phyloP scores from a whole-genome alignment of 768 basidiomycete genomes.

The Russula compacta region DNA sequence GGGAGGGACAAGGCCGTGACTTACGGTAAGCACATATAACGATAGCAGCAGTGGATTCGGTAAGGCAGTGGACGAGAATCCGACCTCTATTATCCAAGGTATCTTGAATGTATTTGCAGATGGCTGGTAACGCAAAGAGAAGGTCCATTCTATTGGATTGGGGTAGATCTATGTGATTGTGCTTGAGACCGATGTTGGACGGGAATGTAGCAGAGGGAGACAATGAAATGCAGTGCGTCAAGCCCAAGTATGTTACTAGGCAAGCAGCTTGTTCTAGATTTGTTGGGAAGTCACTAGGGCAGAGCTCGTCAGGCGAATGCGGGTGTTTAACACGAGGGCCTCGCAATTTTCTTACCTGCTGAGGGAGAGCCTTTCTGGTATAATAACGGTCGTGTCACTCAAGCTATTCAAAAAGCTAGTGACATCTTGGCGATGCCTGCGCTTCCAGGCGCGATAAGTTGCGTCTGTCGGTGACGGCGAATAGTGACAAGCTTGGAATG shows the following conservation, averaged over 20 bases:
- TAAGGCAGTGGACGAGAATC: conserved; percentile 45
- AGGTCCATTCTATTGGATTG: conserved; percentile 33
- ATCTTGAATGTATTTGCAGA: conserved; percentile 38
- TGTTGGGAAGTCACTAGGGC: conserved; percentile 45
- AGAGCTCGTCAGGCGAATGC: not conserved
- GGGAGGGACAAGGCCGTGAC: conserved; percentile 14
- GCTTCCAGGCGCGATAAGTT: conserved; percentile 51
- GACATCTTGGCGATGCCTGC: conserved; percentile 44
- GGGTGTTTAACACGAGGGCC: not conserved
- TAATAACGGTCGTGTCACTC: conserved; percentile 42
- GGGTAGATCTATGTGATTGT: conserved; percentile 36
- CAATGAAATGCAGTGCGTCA: conserved; percentile 47
- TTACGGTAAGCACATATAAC: conserved; percentile 45
- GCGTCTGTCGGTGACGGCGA: conserved; percentile 34
- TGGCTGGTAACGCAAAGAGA: conserved; percentile 37
- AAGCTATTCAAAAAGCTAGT: conserved; percentile 43
- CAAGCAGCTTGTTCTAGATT: conserved; percentile 42
- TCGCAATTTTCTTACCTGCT: conserved; percentile 33
- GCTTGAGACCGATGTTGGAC: conserved; percentile 28
- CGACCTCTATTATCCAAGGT: conserved; percentile 34
- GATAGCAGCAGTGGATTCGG: conserved; percentile 47
- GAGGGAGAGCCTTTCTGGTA: conserved; percentile 42
- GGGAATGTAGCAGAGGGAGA: conserved; percentile 40
- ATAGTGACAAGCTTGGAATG: conserved; percentile 44
- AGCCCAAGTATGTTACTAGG: conserved; percentile 41